Evolutionary conservation across 2,329 filamentous ascomycete species (phyloP), one percentile per base, ranked within the genome.

Genomic region (Salinomyces thailandicus): DNA sequence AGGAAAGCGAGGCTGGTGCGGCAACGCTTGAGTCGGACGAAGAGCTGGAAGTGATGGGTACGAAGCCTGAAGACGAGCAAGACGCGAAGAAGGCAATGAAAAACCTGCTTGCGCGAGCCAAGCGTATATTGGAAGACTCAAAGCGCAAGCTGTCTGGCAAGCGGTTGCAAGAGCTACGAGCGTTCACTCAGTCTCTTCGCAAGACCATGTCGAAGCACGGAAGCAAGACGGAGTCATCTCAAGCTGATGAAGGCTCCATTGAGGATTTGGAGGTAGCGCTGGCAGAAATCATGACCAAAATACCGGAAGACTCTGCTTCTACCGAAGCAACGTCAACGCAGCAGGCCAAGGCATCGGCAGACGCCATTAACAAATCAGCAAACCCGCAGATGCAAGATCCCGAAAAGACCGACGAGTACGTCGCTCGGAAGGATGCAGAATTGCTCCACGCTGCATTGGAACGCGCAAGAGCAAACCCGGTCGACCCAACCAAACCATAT

Each of bases 401-500:
- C 11, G 62, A 68, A 33, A 59, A 67, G 41, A 62, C 68, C 33
- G 60, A 69, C 45, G 57, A 61, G 5, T 62, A 66, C 36, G 62
- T 68, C 33, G 61, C 62, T 30, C 58, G 61, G 15, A 79, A 79
- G 35, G 79, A 82, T 54, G 66, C 73, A 44, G 53, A 61, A 37
- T 62, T 69, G 36, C 68, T 83, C 15, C 63, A 67, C 36, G 43
- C 58, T 29, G 66, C 84, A 15, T 70, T 91, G 31, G 40, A 35
- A 13, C 18, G 18, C 33, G 33, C 33, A 2, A 9, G 33, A 3
- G 11, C 18, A 8, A 35, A 35, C 20, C 33, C 33, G 9, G 16
- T 35, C 41, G 85, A 95, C 61, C 60, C 64, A 17, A 64, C 61
- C 39, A 93, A 93, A 63, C 85, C 91, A 3, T 98, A 98, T 58